Evolutionary conservation across 106 monocot species (phyloP).

Genomic region (Cymbidium sinense): DNA sequence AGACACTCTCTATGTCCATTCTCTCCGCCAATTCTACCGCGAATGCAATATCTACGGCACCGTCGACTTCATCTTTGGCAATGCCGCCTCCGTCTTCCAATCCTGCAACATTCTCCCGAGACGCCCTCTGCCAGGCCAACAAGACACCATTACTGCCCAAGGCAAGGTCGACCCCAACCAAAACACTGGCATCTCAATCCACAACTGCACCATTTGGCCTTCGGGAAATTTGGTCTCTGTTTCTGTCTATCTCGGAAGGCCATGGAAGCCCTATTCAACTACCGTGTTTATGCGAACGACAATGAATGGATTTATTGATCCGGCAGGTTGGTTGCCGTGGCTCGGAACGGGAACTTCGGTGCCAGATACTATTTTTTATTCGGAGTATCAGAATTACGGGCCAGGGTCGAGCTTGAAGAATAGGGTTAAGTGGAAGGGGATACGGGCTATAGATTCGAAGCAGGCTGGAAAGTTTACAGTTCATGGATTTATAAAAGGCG

Average conservation of each 20-base stretch:
- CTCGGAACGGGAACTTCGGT: not conserved
- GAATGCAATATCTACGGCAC: slow-evolving; percentile 21
- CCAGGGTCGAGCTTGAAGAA: slow-evolving; percentile 3
- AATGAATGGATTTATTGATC: slow-evolving; percentile 8
- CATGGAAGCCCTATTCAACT: slow-evolving; percentile 28
- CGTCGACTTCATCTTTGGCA: slow-evolving; percentile 33
- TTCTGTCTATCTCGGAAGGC: slow-evolving; percentile 23
- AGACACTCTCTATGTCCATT: slow-evolving; percentile 25
- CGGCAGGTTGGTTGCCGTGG: slow-evolving; percentile 27
- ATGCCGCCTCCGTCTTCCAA: slow-evolving; percentile 23
- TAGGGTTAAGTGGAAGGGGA: slow-evolving; percentile 29
- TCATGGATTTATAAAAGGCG: not conserved
- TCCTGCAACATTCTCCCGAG: slow-evolving; percentile 14
- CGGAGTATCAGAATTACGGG: slow-evolving; percentile 26
- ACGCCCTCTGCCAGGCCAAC: slow-evolving; percentile 9
- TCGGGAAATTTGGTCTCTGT: not conserved
- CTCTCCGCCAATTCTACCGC: slow-evolving; percentile 21
- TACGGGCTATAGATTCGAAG: slow-evolving; percentile 8
- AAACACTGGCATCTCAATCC: slow-evolving; percentile 27
- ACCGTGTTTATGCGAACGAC: slow-evolving; percentile 23
- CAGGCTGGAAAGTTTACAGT: slow-evolving; percentile 12
- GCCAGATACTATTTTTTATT: slow-evolving; percentile 26
- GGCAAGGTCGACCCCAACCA: slow-evolving; percentile 19
- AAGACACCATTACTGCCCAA: slow-evolving; percentile 22
- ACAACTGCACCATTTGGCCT: slow-evolving; percentile 10